Evolutionary conservation across 495 filamentous ascomycete genomes (phyloP).

Genomic region (Aspergillus olivimuriae): DNA sequence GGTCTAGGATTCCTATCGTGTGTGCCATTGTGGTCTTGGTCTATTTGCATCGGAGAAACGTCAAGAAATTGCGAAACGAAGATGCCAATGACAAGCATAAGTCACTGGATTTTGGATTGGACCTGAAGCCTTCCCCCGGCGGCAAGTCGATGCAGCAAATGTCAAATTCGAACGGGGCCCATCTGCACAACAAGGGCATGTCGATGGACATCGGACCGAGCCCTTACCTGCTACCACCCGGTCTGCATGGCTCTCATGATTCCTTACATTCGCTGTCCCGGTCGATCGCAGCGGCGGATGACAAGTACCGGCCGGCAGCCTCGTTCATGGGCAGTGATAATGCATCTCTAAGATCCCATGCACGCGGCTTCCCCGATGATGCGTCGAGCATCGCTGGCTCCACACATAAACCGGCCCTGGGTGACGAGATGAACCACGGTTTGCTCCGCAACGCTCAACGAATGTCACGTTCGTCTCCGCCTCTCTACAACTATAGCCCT

Average conservation of each 20-base stretch:
- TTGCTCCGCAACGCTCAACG: constrained; percentile 56
- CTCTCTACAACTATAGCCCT: constrained; percentile 25
- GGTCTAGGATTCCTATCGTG: constrained; percentile 65
- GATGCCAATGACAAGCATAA: constrained; percentile 84
- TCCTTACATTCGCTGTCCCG: constrained; percentile 81
- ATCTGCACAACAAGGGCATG: constrained; percentile 59
- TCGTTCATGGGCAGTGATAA: constrained; percentile 53
- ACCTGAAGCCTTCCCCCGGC: constrained; percentile 31
- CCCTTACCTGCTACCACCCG: constrained; percentile 87
- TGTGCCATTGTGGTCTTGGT: constrained; percentile 61
- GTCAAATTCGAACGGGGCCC: constrained; percentile 35
- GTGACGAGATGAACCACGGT: constrained; percentile 53
- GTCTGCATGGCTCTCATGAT: constrained; percentile 68
- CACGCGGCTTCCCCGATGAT: constrained; percentile 45
- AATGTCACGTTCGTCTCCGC: constrained; percentile 60
- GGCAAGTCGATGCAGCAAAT: constrained; percentile 41
- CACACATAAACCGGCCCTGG: constrained; percentile 29
- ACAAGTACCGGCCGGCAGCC: constrained; percentile 74
- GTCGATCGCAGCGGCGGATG: constrained; percentile 60
- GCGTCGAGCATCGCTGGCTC: constrained; percentile 59
- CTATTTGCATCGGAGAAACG: constrained; percentile 70
- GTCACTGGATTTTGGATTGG: constrained; percentile 90
- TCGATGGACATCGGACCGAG: constrained; percentile 64
- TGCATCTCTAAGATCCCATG: constrained; percentile 49
- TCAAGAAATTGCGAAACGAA: constrained; percentile 66